These are phyloP conservation scores for Bauhinia variegata DNA, from an alignment of 306 rosid species.

Conservation along the genomic window DNA sequence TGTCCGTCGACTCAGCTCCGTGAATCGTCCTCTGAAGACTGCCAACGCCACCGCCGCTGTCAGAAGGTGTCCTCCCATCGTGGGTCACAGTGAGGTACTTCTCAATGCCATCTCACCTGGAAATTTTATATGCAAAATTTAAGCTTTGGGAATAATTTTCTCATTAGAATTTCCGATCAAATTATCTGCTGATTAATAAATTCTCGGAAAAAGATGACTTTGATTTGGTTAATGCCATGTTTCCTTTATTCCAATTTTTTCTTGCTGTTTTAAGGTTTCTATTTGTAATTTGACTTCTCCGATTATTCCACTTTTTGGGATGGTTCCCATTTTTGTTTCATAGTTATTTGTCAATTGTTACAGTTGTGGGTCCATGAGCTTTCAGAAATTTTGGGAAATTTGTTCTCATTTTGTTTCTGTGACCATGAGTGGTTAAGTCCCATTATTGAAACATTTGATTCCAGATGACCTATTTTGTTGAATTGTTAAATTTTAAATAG, in stretches of 20 bases:
- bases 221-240: no score
- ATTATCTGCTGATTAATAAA: not conserved
- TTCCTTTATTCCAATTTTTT: no score
- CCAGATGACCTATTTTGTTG: conserved; percentile 1
- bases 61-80: not conserved
- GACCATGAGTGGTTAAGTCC: not conserved
- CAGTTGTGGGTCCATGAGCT: not conserved
- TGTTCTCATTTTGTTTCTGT: not conserved
- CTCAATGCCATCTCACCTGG: no score
- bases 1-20: not conserved
- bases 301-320: no score
- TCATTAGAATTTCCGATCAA: no score
- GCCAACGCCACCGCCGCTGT: no score
- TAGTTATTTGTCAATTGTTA: not conserved
- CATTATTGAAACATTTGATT: not conserved
- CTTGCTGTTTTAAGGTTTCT: no score
- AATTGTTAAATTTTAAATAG: conserved; percentile 9
- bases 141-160: not conserved
- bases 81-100: conserved; percentile 5
- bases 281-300: no score
- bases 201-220: no score
- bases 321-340: not conserved
- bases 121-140: no score
- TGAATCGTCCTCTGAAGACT: not conserved
- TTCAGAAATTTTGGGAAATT: not conserved